Base-by-base conservation (phyloP, 208 protist genomes). In the Acanthamoeba healyi region DNA sequence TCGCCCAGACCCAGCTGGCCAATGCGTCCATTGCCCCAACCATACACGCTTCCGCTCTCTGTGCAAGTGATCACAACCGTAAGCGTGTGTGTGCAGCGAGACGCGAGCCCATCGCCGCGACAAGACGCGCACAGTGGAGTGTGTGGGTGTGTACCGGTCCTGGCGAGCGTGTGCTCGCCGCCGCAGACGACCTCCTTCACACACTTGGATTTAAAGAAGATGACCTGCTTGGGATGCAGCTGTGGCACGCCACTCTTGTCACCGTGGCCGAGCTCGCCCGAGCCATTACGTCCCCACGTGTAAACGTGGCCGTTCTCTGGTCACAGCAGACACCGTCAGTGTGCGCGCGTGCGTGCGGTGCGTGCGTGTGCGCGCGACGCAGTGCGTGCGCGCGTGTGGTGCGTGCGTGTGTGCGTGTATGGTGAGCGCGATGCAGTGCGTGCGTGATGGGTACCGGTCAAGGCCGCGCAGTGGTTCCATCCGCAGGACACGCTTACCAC, bases 1-100 rank as follows among this genome's bases (percentile, higher is more conserved):
- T 87, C 77, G n/a, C 77, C 77, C 77, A 87, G 49, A 26, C 77
- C 77, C 40, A 87, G 77, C 34, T 87, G 77, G 9, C 77, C 77
- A 5, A 51, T 87, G 42, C 49, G n/a, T 32, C 77, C 77, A 7
- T 61, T 61, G 44, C 77, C 77, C 77, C 77, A 86, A 10, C 46
- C 77, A 32, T 61, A 86, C 77, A 87, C 77, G n/a, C 49, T 34
- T 7, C 77, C 77, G n/a, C 26, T 63, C 49, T 51, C 77, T 87
- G 42, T 15, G 10, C 36, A n/a, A n/a, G n/a, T n/a, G n/a, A n/a
- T 49, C 4, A 49, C 4, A 49, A 49, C 12, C 44, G n/a, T n/a
- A n/a, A n/a, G n/a, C n/a, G n/a, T n/a, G n/a, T n/a, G n/a, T n/a
- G n/a, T n/a, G n/a, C n/a, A n/a, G n/a, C n/a, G n/a, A n/a, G n/a